Percentiles rank a stretch among this genome's conserved stretches.
These are phyloP conservation scores for Ascoidea asiatica DNA, from an alignment of 805 yeast genomes.

Conservation along the genomic window DNA sequence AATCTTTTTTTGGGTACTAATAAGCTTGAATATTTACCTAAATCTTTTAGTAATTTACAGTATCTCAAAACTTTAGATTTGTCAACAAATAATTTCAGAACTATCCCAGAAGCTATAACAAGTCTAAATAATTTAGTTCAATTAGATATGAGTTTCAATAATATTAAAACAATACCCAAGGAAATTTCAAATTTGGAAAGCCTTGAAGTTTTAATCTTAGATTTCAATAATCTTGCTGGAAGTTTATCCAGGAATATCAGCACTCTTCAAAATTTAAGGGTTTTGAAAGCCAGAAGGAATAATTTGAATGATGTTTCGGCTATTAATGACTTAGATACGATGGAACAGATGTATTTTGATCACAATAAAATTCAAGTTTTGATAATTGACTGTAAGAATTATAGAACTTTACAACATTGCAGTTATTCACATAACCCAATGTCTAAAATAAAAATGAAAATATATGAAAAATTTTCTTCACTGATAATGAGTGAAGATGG, in stretches of 20 bases:
- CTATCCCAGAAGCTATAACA: constrained; percentile 52
- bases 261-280: constrained; percentile 41
- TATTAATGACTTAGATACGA: constrained; percentile 33
- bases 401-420: constrained; percentile 43
- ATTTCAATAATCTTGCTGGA: constrained; percentile 45
- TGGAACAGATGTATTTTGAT: constrained; percentile 61
- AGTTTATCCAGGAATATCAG: constrained; percentile 22
- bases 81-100: constrained; percentile 58
- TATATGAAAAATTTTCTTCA: constrained; percentile 18
- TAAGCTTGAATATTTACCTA: constrained; percentile 48
- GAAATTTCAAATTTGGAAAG: constrained; percentile 45
- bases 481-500: not conserved
- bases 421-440: constrained; percentile 75
- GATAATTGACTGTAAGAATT: constrained; percentile 31
- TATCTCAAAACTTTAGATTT: constrained; percentile 50
- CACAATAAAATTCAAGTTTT: constrained; percentile 62
- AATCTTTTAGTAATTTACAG: constrained; percentile 38
- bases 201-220: constrained; percentile 54
- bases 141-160: constrained; percentile 72
- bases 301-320: constrained; percentile 25
- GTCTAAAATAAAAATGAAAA: constrained; percentile 39
- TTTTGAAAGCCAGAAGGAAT: constrained; percentile 69
- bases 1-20: constrained; percentile 61
- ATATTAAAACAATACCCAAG: constrained; percentile 43
- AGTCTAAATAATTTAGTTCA: constrained; percentile 43